phyloP scores from a whole-genome alignment of 208 protist species.

The Polymyxa betae region DNA sequence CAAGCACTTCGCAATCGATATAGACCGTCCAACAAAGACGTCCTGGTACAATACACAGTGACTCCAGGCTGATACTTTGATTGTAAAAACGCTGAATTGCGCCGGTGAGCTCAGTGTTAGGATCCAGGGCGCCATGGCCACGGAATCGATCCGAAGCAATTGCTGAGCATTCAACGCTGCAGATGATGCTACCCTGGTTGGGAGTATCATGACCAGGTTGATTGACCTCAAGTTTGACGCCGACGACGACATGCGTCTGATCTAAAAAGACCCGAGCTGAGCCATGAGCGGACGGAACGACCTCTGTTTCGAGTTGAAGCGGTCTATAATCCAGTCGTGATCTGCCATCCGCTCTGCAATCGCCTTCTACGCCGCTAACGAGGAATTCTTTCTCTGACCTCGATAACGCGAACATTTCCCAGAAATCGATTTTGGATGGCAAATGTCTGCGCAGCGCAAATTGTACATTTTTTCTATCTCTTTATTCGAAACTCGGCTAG shows the following conservation, averaged over 20 bases:
- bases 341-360: not conserved
- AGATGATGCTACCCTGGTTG: not conserved
- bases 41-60: not conserved
- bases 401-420: not conserved
- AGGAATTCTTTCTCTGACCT: not conserved
- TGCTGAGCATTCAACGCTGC: not conserved
- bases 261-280: not conserved
- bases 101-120: slow-evolving; percentile 5
- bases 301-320: not conserved
- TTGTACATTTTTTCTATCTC: not conserved
- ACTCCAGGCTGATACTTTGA: not conserved
- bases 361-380: not conserved
- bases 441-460: not conserved
- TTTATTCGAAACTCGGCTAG: not conserved
- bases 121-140: not conserved
- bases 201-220: not conserved
- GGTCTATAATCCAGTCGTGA: not conserved
- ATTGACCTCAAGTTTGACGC: not conserved
- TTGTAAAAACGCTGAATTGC: not conserved
- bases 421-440: not conserved
- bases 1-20: not conserved
- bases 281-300: not conserved
- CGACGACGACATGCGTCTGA: not conserved
- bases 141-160: not conserved
- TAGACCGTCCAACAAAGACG: not conserved